Conservation (phyloP, 179 eudicot genomes). For the Spinacia oleracea region DNA sequence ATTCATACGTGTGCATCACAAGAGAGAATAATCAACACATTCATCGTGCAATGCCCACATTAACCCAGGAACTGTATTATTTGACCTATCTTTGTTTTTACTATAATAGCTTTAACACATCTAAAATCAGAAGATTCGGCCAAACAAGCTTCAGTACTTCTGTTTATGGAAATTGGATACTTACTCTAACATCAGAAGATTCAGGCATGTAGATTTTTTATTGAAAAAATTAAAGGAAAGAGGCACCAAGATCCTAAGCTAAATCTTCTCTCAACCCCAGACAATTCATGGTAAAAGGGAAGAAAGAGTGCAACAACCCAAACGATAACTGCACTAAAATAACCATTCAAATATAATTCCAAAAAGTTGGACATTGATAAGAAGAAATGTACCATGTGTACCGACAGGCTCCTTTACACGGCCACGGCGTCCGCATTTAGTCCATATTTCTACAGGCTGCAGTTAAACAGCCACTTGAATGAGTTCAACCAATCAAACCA, state of each 20-base stretch:
- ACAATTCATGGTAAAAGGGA: background rate
- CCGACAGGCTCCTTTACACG: conserved; percentile 94
- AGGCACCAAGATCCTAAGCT: background rate
- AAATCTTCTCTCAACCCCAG: background rate
- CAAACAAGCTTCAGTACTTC: too few species aligned
- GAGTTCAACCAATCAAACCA: conserved; percentile 11
- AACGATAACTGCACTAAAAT: background rate
- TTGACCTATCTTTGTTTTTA: too few species aligned
- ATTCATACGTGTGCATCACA: too few species aligned
- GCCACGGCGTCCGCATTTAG: conserved; percentile 92
- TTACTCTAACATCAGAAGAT: background rate
- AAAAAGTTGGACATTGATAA: background rate
- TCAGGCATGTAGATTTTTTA: background rate
- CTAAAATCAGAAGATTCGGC: too few species aligned
- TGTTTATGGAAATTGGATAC: background rate
- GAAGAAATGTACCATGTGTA: conserved; percentile 72
- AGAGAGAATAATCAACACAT: too few species aligned
- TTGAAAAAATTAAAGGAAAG: background rate
- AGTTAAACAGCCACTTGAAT: conserved; percentile 15
- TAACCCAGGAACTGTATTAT: too few species aligned
- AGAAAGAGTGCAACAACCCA: background rate
- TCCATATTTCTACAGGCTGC: conserved; percentile 93
- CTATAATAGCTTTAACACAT: too few species aligned
- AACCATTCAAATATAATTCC: background rate
- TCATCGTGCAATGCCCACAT: too few species aligned